Conservation (phyloP, 2,329 filamentous ascomycete species). For the Nothopassalora personata region DNA sequence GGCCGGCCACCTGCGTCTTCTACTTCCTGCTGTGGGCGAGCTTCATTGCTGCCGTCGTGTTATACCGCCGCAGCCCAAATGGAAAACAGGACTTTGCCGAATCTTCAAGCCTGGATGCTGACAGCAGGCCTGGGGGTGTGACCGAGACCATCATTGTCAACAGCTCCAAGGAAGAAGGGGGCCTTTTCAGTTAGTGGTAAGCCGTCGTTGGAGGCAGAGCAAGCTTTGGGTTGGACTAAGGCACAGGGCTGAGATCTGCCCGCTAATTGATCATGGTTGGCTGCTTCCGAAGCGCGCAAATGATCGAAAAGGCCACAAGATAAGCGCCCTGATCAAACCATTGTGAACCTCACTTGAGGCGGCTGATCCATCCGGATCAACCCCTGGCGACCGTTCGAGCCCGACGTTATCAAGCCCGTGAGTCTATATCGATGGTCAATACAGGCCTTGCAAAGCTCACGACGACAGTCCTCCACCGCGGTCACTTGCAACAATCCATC, state of each 20-base stretch:
- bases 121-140: neutral
- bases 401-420: no score
- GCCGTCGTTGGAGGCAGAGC: neutral
- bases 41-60: slow-evolving; percentile 6
- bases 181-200: neutral
- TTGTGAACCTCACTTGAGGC: no score
- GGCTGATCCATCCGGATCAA: no score
- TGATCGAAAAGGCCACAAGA: no score
- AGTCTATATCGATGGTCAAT: no score
- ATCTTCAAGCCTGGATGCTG: neutral
- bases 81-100: neutral
- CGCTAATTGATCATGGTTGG: no score
- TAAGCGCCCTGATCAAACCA: no score
- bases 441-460: no score
- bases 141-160: neutral
- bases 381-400: no score
- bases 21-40: slow-evolving; percentile 9
- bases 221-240: neutral
- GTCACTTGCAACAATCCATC: no score
- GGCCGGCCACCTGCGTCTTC: slow-evolving; percentile 8
- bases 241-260: neutral
- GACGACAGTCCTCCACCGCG: no score
- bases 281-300: no score
- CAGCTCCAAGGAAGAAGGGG: neutral
- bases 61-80: neutral